Conservation (phyloP, 2,329 filamentous ascomycete species). For the Arthrobotrys conoides region DNA sequence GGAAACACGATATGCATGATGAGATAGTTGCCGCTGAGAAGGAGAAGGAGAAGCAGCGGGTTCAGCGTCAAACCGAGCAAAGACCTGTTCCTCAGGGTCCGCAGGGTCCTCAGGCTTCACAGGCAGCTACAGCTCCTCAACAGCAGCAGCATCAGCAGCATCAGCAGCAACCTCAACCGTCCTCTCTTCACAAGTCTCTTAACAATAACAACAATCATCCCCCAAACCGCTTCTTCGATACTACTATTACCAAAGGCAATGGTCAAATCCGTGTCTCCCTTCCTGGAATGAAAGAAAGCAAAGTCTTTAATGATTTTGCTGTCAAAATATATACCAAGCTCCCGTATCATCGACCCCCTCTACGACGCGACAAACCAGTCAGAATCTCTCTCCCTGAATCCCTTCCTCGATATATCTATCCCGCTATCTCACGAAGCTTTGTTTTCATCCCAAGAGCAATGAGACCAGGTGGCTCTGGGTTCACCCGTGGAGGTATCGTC, state of each 20-base stretch:
- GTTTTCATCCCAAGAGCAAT: constrained; percentile 97
- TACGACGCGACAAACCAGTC: constrained; percentile 95
- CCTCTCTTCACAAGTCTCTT: constrained; percentile 60
- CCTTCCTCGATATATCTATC: constrained; percentile 88
- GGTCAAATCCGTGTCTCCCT: constrained; percentile 86
- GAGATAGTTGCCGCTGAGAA: constrained; percentile 64
- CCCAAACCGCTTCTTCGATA: constrained; percentile 62
- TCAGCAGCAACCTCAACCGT: constrained; percentile 63
- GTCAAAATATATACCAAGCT: constrained; percentile 94
- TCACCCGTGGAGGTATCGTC: constrained; percentile 69
- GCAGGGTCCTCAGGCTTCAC: constrained; percentile 48
- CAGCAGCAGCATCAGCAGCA: constrained; percentile 61
- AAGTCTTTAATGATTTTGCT: constrained; percentile 80
- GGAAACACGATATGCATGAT: constrained; percentile 97
- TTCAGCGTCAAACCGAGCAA: constrained; percentile 57
- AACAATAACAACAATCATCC: constrained; percentile 52
- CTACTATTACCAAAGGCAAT: constrained; percentile 78
- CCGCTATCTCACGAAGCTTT: constrained; percentile 89
- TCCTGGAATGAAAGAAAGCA: constrained; percentile 79
- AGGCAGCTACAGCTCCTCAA: constrained; percentile 61
- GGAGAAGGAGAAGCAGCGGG: constrained; percentile 53
- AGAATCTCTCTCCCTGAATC: constrained; percentile 88
- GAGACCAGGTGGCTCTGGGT: constrained; percentile 73
- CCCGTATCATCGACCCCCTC: constrained; percentile 91
- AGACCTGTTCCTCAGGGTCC: constrained; percentile 47